These are phyloP conservation scores for Crotalaria pallida DNA, from an alignment of 306 rosid species.

Conservation along the genomic window DNA sequence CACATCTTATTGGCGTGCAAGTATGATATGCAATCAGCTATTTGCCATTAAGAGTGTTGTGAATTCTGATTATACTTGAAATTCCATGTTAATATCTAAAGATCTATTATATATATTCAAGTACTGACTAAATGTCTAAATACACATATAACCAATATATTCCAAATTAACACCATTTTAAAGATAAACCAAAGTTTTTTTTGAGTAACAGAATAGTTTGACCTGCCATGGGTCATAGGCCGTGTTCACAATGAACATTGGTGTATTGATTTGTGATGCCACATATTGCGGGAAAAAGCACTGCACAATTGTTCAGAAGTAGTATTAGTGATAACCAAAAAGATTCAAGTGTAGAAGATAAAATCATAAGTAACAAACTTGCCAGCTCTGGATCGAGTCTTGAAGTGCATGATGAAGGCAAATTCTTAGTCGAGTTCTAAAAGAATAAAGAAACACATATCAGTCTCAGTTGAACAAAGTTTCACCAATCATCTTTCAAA, in stretches of 20 bases:
- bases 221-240: constrained; percentile 99
- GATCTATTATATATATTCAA: not conserved
- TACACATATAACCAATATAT: not conserved
- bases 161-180: not conserved
- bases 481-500: not conserved
- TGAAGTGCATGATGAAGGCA: constrained; percentile 73
- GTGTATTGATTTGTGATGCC: constrained; percentile 48
- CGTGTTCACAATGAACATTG: constrained; percentile 71
- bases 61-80: not conserved
- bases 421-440: constrained; percentile 59
- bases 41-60: not conserved
- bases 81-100: not conserved
- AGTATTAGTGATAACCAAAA: not conserved
- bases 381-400: constrained; percentile 55
- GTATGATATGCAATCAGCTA: not conserved
- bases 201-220: constrained; percentile 15
- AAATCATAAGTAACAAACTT: constrained; percentile 14
- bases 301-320: constrained; percentile 37
- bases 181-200: not conserved
- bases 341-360: not conserved
- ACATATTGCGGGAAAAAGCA: constrained; percentile 86
- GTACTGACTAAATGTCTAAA: not conserved
- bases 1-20: not conserved
- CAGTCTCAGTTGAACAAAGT: not conserved
- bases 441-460: not conserved